Percentiles rank a stretch among this genome's conserved stretches.
Evolutionary conservation across 139 green algal species (phyloP).

Genomic region (Auxenochlorella protothecoides): DNA sequence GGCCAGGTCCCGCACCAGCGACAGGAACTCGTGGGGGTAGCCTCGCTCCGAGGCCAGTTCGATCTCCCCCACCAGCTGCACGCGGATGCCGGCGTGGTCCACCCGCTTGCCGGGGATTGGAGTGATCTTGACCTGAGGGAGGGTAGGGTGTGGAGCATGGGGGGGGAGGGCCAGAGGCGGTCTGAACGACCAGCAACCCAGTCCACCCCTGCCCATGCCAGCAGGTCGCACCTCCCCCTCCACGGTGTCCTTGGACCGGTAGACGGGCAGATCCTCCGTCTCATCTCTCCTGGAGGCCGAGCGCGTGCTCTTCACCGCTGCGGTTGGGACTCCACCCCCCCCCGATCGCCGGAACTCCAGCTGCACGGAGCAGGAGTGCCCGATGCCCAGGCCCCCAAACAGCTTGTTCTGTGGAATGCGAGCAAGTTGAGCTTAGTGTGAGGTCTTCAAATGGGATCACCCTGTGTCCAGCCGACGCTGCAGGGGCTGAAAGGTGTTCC

Average conservation of each 20-base stretch:
- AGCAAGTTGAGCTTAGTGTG: neutral
- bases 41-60: conserved; percentile 83
- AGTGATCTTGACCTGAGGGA: conserved; percentile 41
- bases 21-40: conserved; percentile 79
- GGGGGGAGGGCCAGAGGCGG: neutral
- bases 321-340: conserved; percentile 14
- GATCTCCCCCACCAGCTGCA: conserved; percentile 95
- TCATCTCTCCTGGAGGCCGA: conserved; percentile 9
- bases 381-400: conserved; percentile 22
- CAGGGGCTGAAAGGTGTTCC: no score
- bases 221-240: conserved; percentile 46
- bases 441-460: no score
- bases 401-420: conserved; percentile 25
- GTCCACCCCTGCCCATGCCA: neutral
- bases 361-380: conserved; percentile 29
- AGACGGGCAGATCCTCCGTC: conserved; percentile 65
- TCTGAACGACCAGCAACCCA: neutral
- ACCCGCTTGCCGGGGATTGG: conserved; percentile 68
- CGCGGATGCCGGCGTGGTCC: conserved; percentile 88
- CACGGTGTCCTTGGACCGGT: conserved; percentile 58
- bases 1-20: conserved; percentile 67
- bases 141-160: neutral
- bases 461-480: no score
- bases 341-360: conserved; percentile 30
- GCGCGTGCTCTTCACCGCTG: conserved; percentile 19